Conservation (phyloP, 495 filamentous ascomycete genomes). For the Entonaema liquescens region DNA sequence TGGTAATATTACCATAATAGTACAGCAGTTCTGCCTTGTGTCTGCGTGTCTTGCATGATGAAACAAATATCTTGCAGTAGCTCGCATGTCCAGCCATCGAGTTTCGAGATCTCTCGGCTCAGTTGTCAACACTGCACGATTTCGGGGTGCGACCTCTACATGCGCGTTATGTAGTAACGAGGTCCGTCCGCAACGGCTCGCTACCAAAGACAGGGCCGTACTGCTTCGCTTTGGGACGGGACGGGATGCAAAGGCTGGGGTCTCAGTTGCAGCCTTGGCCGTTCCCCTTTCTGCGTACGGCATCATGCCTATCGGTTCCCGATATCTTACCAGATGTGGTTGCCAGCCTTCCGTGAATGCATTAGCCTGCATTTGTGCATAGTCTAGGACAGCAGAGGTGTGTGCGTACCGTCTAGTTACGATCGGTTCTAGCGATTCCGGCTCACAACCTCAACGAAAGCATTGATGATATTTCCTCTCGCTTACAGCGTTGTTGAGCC, state of each 20-base stretch:
- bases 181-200: conserved; percentile 37
- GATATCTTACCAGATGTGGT: conserved; percentile 25
- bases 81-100: conserved; percentile 20
- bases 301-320: conserved; percentile 23
- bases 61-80: conserved; percentile 29
- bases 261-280: conserved; percentile 19
- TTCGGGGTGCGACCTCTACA: conserved; percentile 28
- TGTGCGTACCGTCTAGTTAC: conserved; percentile 4
- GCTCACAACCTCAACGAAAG: conserved; percentile 20
- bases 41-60: conserved; percentile 17
- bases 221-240: conserved; percentile 24
- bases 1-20: conserved; percentile 7
- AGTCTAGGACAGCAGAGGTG: conserved; percentile 2
- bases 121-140: conserved; percentile 19
- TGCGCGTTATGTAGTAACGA: conserved; percentile 21
- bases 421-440: conserved; percentile 24
- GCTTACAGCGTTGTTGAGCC: conserved; percentile 1
- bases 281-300: conserved; percentile 24
- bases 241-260: conserved; percentile 27
- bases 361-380: conserved; percentile 18
- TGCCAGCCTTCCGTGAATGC: conserved; percentile 16
- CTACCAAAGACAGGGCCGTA: conserved; percentile 19
- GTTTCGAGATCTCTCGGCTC: conserved; percentile 18
- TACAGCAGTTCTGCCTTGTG: not conserved
- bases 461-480: not conserved